These are phyloP conservation scores for Eucalyptus fibrosa DNA, from an alignment of 345 rosid species.

Conservation along the genomic window DNA sequence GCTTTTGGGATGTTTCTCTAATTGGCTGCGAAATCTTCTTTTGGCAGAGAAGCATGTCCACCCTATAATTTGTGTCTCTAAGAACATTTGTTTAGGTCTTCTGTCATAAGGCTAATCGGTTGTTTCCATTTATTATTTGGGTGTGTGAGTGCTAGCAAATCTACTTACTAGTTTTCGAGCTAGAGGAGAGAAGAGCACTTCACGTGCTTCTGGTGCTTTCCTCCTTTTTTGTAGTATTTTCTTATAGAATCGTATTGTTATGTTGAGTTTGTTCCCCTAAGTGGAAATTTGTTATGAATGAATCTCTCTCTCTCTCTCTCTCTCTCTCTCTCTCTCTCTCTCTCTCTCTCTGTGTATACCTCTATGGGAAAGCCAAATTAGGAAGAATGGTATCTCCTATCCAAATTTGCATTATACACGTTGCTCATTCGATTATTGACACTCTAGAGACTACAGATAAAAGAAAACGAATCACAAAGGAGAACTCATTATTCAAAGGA, in stretches of 20 bases:
- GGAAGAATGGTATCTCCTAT: neutral
- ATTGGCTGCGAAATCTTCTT: neutral
- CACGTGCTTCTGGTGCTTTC: neutral
- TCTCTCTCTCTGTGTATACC: neutral
- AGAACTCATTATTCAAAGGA: neutral
- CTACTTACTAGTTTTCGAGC: neutral
- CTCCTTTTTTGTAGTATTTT: neutral
- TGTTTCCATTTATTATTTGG: neutral
- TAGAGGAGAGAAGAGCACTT: neutral
- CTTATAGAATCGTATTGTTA: neutral
- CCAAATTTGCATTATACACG: neutral
- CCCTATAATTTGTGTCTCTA: neutral
- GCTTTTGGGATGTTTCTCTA: neutral
- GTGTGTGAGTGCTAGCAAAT: neutral
- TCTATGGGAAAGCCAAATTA: neutral
- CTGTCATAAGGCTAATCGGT: neutral
- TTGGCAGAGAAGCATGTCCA: neutral
- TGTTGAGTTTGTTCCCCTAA: neutral
- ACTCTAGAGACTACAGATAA: neutral
- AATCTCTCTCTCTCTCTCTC: neutral
- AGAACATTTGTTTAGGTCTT: neutral
- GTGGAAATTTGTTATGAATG: neutral
- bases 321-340: neutral
- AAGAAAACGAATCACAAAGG: neutral
- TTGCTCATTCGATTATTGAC: neutral